Evolutionary conservation across 495 filamentous ascomycete genomes (phyloP).

Genomic region (Annulohypoxylon maeteangense): DNA sequence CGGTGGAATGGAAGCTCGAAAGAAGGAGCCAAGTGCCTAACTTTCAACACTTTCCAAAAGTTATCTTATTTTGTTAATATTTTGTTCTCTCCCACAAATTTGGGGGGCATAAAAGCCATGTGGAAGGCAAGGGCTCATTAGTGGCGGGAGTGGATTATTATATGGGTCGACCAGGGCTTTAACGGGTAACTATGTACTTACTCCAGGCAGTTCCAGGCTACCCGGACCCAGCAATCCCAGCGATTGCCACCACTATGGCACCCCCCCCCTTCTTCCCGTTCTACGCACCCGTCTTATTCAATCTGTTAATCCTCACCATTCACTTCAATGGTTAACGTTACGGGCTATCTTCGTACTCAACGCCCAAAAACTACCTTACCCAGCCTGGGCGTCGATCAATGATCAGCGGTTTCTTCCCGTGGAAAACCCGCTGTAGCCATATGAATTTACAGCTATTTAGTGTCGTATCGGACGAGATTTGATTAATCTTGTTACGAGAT

Average conservation of each 20-base stretch:
- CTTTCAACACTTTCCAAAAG: slow-evolving; percentile 19
- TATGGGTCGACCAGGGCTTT: slow-evolving; percentile 6
- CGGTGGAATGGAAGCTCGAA: slow-evolving; percentile 43
- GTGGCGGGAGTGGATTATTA: slow-evolving; percentile 8
- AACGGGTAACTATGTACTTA: not conserved
- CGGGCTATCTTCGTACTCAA: not conserved
- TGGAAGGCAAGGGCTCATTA: slow-evolving; percentile 36
- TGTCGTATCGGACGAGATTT: slow-evolving; percentile 33
- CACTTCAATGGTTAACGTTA: slow-evolving; percentile 10
- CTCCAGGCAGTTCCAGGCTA: not conserved
- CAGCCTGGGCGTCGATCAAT: slow-evolving; percentile 40
- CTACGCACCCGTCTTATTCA: slow-evolving; percentile 22
- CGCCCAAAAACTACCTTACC: slow-evolving; percentile 32
- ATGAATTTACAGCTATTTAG: slow-evolving; percentile 17
- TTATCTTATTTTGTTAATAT: not conserved
- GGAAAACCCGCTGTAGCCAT: slow-evolving; percentile 24
- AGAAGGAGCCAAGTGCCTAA: slow-evolving; percentile 24
- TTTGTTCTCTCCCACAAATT: not conserved
- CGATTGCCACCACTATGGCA: slow-evolving; percentile 7
- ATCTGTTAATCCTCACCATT: not conserved
- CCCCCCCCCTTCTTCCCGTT: slow-evolving; percentile 7
- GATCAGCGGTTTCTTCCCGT: slow-evolving; percentile 32
- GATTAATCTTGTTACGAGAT: slow-evolving; percentile 42
- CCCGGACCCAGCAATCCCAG: not conserved
- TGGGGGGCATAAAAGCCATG: slow-evolving; percentile 26